phyloP scores from a whole-genome alignment of 2,329 filamentous ascomycete genomes.

The Bipolaris sorokiniana region DNA sequence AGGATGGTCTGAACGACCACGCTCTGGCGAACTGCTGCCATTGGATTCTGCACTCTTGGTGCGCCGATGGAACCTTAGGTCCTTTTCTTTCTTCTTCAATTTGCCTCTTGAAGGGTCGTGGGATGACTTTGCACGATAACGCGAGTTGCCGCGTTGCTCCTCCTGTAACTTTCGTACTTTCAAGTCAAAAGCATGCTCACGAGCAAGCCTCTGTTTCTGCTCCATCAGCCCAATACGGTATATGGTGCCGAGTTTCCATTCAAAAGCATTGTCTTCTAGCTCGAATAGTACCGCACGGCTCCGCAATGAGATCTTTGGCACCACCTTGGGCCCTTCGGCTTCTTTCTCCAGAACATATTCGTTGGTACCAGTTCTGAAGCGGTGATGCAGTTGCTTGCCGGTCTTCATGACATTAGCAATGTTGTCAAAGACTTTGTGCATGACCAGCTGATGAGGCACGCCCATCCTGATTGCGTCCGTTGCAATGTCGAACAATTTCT shows the following conservation, averaged over 20 bases:
- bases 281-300: slow-evolving; percentile 86
- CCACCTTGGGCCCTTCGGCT: slow-evolving; percentile 82
- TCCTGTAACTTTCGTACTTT: slow-evolving; percentile 81
- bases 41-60: slow-evolving; percentile 49
- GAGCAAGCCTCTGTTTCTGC: slow-evolving; percentile 85
- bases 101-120: slow-evolving; percentile 51
- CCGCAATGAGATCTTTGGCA: slow-evolving; percentile 84
- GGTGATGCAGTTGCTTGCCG: slow-evolving; percentile 87
- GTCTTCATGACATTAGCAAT: slow-evolving; percentile 87
- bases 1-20: slow-evolving; percentile 53
- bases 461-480: slow-evolving; percentile 86
- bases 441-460: slow-evolving; percentile 87
- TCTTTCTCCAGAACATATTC: slow-evolving; percentile 87
- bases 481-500: slow-evolving; percentile 82
- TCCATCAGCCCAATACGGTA: slow-evolving; percentile 88
- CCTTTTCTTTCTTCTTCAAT: slow-evolving; percentile 41
- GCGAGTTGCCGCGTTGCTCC: slow-evolving; percentile 58
- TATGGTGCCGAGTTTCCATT: slow-evolving; percentile 95
- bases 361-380: slow-evolving; percentile 84
- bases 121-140: slow-evolving; percentile 60
- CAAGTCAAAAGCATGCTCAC: slow-evolving; percentile 86
- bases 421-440: slow-evolving; percentile 94
- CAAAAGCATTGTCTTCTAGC: slow-evolving; percentile 93
- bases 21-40: slow-evolving; percentile 34
- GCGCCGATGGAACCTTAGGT: slow-evolving; percentile 44